Evolutionary conservation across 805 yeast genomes (phyloP), one percentile per base, ranked within the genome.

Genomic region (Kuraishia ogatae): DNA sequence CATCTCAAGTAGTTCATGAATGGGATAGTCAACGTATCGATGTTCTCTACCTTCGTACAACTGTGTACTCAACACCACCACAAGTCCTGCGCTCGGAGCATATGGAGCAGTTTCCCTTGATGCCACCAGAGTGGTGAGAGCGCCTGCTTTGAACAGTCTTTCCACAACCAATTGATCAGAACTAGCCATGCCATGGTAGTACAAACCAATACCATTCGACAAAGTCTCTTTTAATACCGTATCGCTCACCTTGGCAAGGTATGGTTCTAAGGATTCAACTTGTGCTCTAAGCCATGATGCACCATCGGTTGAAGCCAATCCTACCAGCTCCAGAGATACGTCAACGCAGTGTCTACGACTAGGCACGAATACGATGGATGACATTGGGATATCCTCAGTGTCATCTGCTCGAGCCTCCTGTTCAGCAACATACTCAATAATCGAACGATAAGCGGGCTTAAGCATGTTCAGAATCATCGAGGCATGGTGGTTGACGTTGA

Each of bases 11-110:
- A 89, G 48, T 11, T 82, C 85, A 57, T 75, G 78, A 24, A 89
- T 74, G 0, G 89, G 73, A 63, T 89, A 92, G 65, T 85, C 88
- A 49, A 83, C 66, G 59, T 78, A 81, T 35, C 92, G 71, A 61
- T 84, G 89, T 60, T 88, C 96, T 52, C 75, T 79, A 0, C 89
- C 93, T 50, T 89, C 94, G 63, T 74, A 86, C 20, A 68, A 73
- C 61, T 82, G 85, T 0, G 97, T 90, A 13, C 96, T 89, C 55
- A 85, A 64, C 4, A 93, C 74, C 26, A 87, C 67, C 2, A 87
- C 87, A 51, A 75, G 67, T 48, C 75, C 70, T 0, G 89, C 82
- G 1, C 66, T 48, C 0, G 92, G 89, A 7, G 74, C 68, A 58
- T 69, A 74, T 49, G 66, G 59, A 46, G 83, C 74, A 2, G 82